Base-by-base conservation (phyloP, 2,329 filamentous ascomycete genomes). In the Fusarium sp. region DNA sequence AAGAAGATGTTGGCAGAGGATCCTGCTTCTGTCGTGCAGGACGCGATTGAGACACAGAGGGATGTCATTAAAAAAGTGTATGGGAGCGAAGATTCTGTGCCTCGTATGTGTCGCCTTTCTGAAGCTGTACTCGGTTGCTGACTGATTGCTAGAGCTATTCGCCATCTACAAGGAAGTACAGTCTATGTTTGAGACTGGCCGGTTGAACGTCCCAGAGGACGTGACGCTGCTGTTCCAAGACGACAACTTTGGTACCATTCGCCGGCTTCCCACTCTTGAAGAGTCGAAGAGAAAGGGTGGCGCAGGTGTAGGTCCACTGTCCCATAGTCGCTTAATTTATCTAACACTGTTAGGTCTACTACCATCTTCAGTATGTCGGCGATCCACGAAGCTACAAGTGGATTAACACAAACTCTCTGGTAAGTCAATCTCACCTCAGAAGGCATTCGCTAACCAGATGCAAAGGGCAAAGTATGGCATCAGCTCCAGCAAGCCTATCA, bases 101-200 rank as follows among this genome's bases (percentile, higher is more conserved):
- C 77, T 5, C 83, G 82, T 82, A 79, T 77, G 70, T 83, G 45
- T 27, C 1, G 1, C 12, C 5, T 7, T 1, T 4, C 3, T 4
- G 4, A 13, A 10, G 6, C 3, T 1, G 0, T n/a, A 0, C 1
- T 2, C 6, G 5, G 4, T 48, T 2, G 0, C 57, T 69, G 6
- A 69, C 2, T 11, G 0, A 8, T n/a, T 4, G 0, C 2, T 80
- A 71, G 88, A 91, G 74, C 83, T 90, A 58, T 86, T 89, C 82
- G 89, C 88, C 13, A 76, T 91, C 32, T 92, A 91, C 74, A 91
- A 91, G 61, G 89, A 91, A 63, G 88, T 91, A 0, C 86, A 88
- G 70, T 84, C 84, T 13, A 89, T 90, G 66, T 90, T 88, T 40
- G 87, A 91, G 51, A 82, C 83, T 1, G 88, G 88, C 1, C 34